Evolutionary conservation across 2,329 filamentous ascomycete genomes (phyloP).

Genomic region (Plectosphaerella cucumerina): DNA sequence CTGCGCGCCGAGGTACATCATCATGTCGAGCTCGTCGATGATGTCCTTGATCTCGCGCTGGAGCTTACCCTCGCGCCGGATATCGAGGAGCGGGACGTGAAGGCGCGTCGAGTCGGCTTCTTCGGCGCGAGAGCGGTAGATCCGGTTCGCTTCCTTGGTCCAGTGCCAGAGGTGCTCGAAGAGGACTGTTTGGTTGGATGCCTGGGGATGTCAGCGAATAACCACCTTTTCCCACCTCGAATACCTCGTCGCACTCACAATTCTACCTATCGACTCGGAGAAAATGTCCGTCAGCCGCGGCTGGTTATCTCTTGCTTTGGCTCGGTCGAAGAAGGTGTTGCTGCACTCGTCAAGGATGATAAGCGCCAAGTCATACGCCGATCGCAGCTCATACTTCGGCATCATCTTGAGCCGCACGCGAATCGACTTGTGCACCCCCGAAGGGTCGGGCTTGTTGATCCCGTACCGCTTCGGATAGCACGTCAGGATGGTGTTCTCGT

Average conservation of each 20-base stretch:
- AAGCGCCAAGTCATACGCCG: conserved; percentile 35
- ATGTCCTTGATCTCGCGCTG: conserved; percentile 42
- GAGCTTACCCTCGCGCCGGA: conserved; percentile 36
- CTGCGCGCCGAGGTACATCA: conserved; percentile 31
- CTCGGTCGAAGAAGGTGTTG: conserved; percentile 33
- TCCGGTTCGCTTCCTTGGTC: conserved; percentile 9
- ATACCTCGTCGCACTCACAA: conserved; percentile 23
- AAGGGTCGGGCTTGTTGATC: conserved; percentile 31
- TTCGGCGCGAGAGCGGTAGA: conserved; percentile 12
- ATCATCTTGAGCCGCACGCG: conserved; percentile 22
- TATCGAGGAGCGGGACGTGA: conserved; percentile 30
- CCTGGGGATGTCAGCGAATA: conserved; percentile 12
- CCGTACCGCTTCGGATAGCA: conserved; percentile 39
- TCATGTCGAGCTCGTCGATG: conserved; percentile 42
- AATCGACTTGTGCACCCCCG: conserved; percentile 35
- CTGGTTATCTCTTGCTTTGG: conserved; percentile 21
- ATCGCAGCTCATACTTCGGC: conserved; percentile 22
- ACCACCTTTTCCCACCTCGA: too few species aligned
- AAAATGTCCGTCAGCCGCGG: conserved; percentile 38
- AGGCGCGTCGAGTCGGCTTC: conserved; percentile 15
- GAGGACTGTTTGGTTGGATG: conserved; percentile 31
- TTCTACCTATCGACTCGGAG: conserved; percentile 32
- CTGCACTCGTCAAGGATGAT: conserved; percentile 37
- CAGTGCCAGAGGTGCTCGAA: conserved; percentile 30
- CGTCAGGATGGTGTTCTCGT: conserved; percentile 30